Percentiles rank a stretch among this genome's conserved stretches.
phyloP scores from a whole-genome alignment of 1,284 basidiomycete genomes.

The Kalmanozyma brasiliensis region DNA sequence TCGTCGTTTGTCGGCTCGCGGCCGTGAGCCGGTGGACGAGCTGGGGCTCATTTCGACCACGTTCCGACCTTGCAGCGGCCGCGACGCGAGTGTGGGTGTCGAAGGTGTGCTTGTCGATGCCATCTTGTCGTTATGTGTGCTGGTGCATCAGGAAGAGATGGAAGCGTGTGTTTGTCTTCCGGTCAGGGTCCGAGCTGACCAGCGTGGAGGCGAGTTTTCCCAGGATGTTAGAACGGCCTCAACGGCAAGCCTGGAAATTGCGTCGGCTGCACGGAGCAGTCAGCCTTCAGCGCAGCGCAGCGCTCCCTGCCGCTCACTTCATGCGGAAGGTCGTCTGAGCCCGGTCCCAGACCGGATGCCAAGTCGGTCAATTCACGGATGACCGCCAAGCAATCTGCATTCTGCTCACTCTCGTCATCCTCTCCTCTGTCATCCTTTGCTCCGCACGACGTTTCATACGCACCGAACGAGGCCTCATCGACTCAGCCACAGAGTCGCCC shows the following conservation, averaged over 20 bases:
- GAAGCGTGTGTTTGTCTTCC: too few relatives aligned
- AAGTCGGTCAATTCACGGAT: background rate
- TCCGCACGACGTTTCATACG: too few relatives aligned
- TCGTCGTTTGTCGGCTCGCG: slow-evolving; percentile 33
- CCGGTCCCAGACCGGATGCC: too few relatives aligned
- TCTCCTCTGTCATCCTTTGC: background rate
- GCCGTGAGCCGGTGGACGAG: slow-evolving; percentile 11
- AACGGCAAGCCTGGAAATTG: too few relatives aligned
- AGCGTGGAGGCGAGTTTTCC: background rate
- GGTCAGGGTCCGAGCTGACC: background rate
- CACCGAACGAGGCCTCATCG: too few relatives aligned
- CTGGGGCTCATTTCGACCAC: background rate
- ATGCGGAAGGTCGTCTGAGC: too few relatives aligned
- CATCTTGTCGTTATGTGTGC: background rate
- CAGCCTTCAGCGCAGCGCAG: too few relatives aligned
- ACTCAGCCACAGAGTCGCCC: too few relatives aligned
- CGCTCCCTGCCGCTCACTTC: too few relatives aligned
- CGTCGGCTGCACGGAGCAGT: too few relatives aligned
- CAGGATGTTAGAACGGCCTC: background rate
- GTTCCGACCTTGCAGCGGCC: slow-evolving; percentile 5
- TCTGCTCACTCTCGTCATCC: too few relatives aligned
- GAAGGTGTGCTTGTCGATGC: slow-evolving; percentile 9
- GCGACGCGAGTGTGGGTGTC: slow-evolving; percentile 1
- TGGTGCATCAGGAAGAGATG: background rate
- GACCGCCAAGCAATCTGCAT: too few relatives aligned